Conservation (phyloP, 2,329 filamentous ascomycete species). For the Microascus cirrosus region DNA sequence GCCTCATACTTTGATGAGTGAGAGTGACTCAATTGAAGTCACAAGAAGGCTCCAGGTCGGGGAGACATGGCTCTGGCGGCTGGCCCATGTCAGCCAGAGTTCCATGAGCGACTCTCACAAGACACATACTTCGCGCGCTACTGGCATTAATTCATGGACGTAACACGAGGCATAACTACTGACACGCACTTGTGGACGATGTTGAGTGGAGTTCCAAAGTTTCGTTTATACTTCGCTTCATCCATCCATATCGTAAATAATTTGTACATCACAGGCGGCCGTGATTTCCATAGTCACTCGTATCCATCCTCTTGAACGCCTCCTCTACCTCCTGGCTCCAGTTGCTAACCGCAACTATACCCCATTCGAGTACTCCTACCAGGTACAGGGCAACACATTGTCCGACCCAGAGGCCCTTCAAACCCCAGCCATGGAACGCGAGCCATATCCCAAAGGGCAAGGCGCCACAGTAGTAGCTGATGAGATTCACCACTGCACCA, state of each 20-base stretch:
- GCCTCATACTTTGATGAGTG: too few relatives aligned
- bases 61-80: too few relatives aligned
- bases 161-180: too few relatives aligned
- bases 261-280: neutral
- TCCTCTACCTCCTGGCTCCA: slow-evolving; percentile 65
- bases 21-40: too few relatives aligned
- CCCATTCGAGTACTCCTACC: slow-evolving; percentile 69
- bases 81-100: too few relatives aligned
- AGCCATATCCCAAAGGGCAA: slow-evolving; percentile 74
- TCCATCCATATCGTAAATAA: neutral
- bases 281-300: slow-evolving; percentile 13
- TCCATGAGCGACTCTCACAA: too few relatives aligned
- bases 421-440: slow-evolving; percentile 76
- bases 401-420: slow-evolving; percentile 71
- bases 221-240: too few relatives aligned
- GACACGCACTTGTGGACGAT: too few relatives aligned
- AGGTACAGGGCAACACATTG: slow-evolving; percentile 74
- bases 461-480: slow-evolving; percentile 76
- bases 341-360: slow-evolving; percentile 63
- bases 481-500: slow-evolving; percentile 68
- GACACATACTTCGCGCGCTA: too few relatives aligned
- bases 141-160: too few relatives aligned
- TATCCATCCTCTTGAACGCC: slow-evolving; percentile 60
- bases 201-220: too few relatives aligned
- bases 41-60: too few relatives aligned